Base-by-base conservation (phyloP, 176 grass and related monocot genomes). In the Poa annua region DNA sequence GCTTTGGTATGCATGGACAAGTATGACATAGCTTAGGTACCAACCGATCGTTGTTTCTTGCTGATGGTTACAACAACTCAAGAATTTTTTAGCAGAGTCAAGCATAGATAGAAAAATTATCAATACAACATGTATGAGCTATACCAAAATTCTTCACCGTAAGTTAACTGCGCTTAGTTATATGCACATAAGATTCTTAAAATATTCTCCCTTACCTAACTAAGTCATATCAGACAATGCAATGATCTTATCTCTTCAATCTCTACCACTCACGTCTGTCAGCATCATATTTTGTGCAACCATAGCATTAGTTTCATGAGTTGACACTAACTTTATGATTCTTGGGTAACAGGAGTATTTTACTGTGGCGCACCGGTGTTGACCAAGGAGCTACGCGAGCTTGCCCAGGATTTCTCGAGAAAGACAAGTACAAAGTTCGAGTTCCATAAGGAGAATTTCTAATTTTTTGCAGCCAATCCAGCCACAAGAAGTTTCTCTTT, bases 361-460 rank as follows among this genome's bases (percentile, higher is more conserved):
- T 97, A 97, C 83, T 97, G 94, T 20, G 94, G 94, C 3, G 94
- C 90, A 0, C 94, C 94, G 15, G 87, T 92, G 77, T 84, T 92
- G 75, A 94, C 88, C 3, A 97, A 97, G 82, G 92, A 92, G 69
- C 84, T 97, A 66, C 90, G 94, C 0, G 80, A 94, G 3, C 90
- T 92, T 2, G 92, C 94, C 16, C 80, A 92, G 17, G 92, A 97
- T 77, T 97, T 97, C 80, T 97, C 94, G 0, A 85, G 94, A 72
- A 94, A 87, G 79, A 97, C 94, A 42, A 87, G 24, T 66, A 97
- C 94, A 16, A 97, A 86, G 81, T 97, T 97, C 63, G 90, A 94
- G 32, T 97, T 97, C 86, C 90, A 97, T 84, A 97, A 97, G 83
- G 94, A 97, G 80, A 97, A 97, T 73, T 97, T 97, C 76, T 97